Conservation (phyloP, 73 alveolate genomes). For the Tetrahymena malaccensis region DNA sequence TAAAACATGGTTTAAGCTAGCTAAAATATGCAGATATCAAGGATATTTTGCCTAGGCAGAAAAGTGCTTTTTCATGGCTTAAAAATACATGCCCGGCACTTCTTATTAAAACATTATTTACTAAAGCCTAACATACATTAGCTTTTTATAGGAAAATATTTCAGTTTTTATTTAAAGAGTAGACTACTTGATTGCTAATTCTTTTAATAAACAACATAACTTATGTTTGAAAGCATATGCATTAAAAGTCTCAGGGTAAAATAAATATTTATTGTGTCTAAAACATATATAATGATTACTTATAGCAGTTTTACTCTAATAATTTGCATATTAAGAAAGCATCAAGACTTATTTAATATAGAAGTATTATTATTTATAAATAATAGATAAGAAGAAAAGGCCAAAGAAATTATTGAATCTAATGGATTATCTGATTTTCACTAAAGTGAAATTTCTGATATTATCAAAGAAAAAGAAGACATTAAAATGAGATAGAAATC, state of each 20-base stretch:
- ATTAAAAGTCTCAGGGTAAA: background rate
- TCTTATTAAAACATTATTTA: background rate
- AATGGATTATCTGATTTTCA: background rate
- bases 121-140: background rate
- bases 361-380: background rate
- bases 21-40: background rate
- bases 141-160: background rate
- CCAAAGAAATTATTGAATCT: background rate
- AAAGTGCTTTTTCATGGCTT: background rate
- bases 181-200: background rate
- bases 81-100: background rate
- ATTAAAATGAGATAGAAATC: background rate
- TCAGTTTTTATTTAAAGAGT: background rate
- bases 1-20: background rate
- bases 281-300: background rate
- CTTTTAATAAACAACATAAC: background rate
- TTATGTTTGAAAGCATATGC: background rate
- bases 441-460: background rate
- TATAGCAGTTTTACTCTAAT: background rate
- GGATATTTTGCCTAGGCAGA: background rate
- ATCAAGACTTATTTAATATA: background rate
- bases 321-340: background rate
- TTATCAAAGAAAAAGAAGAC: background rate
- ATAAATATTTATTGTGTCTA: background rate
- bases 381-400: background rate